Base-by-base conservation (phyloP, 257 asterid species). In the Primulina eburnea region DNA sequence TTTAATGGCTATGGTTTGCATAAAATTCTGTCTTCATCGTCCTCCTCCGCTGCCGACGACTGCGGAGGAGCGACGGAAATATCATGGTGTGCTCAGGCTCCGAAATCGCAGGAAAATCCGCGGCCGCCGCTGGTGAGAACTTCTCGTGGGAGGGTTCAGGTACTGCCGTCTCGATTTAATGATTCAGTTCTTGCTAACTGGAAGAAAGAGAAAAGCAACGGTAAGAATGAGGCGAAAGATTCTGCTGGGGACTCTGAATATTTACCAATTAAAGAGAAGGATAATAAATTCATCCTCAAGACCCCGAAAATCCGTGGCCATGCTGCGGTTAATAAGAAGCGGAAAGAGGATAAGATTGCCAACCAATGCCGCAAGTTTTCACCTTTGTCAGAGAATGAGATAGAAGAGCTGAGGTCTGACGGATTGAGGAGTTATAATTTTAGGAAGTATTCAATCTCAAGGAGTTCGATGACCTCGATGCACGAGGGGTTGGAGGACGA, bases 81-180 rank as follows among this genome's bases (percentile, higher is more conserved):
- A 1, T 70, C 86, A 16, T 74, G 79, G 82, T 68, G 72, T 43
- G 66, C 71, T 24, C 78, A 68, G 76, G 81, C 40, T 28, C 65
- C 80, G 21, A 68, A 76, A 64, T 29, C 73, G 64, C 74, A 82
- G 78, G 96, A 86, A 73, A 80, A 57, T 64, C 65, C 92, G 9
- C 86, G 89, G 80, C 96, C 99, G 71, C 88, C 99, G 16, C 75
- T 91, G 37, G 96, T 94, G 82, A 89, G 95, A 79, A 94, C 97
- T 43, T 91, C 97, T n/a, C 70, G 97, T 40, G 97, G 99, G 69
- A 85, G 99, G 74, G 96, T 91, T 68, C 97, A 89, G 88, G 99
- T 82, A 71, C 81, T 94, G 71, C 99, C 99, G 4, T 91, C 99
- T n/a, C 81, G 89, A 62, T 94, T 89, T 70, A 94, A 89, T 65